phyloP scores from a whole-genome alignment of 2,329 filamentous ascomycete species.

The Curvularia verruculosa region DNA sequence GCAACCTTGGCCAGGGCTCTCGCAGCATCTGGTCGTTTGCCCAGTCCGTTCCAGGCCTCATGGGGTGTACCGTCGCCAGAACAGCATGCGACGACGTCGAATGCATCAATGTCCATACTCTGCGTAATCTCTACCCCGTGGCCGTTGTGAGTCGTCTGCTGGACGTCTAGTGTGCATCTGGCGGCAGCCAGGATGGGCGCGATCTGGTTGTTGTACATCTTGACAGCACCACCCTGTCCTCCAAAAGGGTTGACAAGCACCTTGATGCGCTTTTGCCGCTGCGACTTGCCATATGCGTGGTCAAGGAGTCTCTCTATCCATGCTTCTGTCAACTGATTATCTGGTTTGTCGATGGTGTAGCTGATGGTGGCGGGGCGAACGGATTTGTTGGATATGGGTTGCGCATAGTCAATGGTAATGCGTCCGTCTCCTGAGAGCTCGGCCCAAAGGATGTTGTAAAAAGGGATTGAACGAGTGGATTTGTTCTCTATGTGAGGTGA shows the following conservation, averaged over 20 bases:
- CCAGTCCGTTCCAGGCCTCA: constrained; percentile 94
- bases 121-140: constrained; percentile 80
- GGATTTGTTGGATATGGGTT: constrained; percentile 59
- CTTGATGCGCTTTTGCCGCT: constrained; percentile 77
- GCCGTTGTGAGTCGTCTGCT: constrained; percentile 72
- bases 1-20: constrained; percentile 78
- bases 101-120: constrained; percentile 76
- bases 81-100: constrained; percentile 85
- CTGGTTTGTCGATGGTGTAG: constrained; percentile 63
- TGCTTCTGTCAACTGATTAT: constrained; percentile 56
- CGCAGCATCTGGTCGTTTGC: constrained; percentile 73
- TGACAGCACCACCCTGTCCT: constrained; percentile 77
- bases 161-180: constrained; percentile 74
- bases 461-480: constrained; percentile 67
- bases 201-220: constrained; percentile 75
- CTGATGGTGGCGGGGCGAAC: constrained; percentile 67
- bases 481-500: constrained; percentile 50
- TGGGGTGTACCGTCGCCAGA: constrained; percentile 92
- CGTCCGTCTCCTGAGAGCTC: constrained; percentile 63
- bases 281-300: constrained; percentile 71
- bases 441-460: constrained; percentile 86
- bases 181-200: constrained; percentile 85
- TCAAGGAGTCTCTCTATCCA: constrained; percentile 72
- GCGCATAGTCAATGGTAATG: constrained; percentile 76
- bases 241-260: constrained; percentile 91